Evolutionary conservation across 768 basidiomycete genomes (phyloP), one percentile per base, ranked within the genome.

Genomic region (Suillus tomentosus): DNA sequence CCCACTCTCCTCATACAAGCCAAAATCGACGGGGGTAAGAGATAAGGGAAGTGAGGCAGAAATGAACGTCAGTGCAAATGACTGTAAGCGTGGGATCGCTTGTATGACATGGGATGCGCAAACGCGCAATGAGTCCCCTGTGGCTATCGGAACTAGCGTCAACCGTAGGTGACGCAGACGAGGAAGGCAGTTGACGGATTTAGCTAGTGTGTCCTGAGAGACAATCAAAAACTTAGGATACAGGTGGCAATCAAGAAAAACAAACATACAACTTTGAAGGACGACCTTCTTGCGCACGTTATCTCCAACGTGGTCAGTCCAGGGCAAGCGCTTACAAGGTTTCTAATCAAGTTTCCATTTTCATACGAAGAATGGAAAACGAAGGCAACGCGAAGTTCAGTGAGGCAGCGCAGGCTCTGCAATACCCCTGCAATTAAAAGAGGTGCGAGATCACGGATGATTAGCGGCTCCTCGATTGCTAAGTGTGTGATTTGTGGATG

Each of bases 341-440:
- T 86, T 53, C 88, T 84, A 40, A 92, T 79, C 63, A 91, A 77
- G 67, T 86, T 86, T 34, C 85, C 87, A 69, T 88, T 87, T 67
- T 92, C 90, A 69, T 91, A 91, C 69, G 87, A 86, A 2, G 86
- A 87, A 69, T 91, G 88, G 58, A 92, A 81, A 45, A 84, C 82
- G 70, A 92, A 92, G 17, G 84, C 79, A 50, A 92, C 83, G 61
- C 82, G 86, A 62, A 92, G 79, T 47, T 85, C 82, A 14, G 79
- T 81, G 31, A 92, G 80, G 5, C 79, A 78, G 22, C 81, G 81
- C 24, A 92, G 70, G 56, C 81, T 81, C 64, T 84, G 80, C 31
- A 92, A 81, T n/a, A 89, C 77, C 43, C 81, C 79, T 4, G 87
- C 83, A 2, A 92, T 79, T 6, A 84, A 79, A 22, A 88, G 79